Conservation (phyloP, 495 filamentous ascomycete genomes). For the Penicillium coprophilum region DNA sequence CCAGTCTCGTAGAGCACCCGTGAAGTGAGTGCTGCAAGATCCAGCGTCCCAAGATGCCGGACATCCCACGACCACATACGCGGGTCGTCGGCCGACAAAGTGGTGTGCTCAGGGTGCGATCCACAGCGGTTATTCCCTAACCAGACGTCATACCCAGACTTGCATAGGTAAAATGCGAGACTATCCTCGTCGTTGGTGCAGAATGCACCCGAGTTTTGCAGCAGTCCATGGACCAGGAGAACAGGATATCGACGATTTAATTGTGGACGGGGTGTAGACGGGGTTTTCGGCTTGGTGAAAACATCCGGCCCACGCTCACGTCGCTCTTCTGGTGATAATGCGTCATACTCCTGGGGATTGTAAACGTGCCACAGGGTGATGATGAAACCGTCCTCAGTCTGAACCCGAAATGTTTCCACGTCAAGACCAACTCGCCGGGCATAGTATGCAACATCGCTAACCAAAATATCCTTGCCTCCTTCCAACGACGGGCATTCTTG, state of each 20-base stretch:
- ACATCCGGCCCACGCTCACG: constrained; percentile 35
- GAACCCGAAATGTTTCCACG: constrained; percentile 76
- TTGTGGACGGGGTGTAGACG: constrained; percentile 2
- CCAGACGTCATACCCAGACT: constrained; percentile 95
- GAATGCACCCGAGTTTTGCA: constrained; percentile 86
- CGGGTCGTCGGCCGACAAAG: constrained; percentile 71
- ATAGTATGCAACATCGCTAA: constrained; percentile 84
- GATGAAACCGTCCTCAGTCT: constrained; percentile 94
- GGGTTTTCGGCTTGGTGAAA: constrained; percentile 28
- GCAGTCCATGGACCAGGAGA: constrained; percentile 81
- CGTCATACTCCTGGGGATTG: constrained; percentile 71
- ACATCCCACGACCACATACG: constrained; percentile 99
- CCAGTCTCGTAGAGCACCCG: constrained; percentile 80
- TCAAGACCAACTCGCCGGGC: constrained; percentile 86
- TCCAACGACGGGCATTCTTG: constrained; percentile 68
- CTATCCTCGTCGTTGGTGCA: constrained; percentile 89
- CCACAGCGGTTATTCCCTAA: constrained; percentile 94
- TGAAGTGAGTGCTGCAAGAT: constrained; percentile 84
- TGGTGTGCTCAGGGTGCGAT: constrained; percentile 70
- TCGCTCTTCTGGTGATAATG: constrained; percentile 39
- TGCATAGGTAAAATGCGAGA: constrained; percentile 88
- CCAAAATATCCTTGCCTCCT: constrained; percentile 73
- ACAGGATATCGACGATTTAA: constrained; percentile 75
- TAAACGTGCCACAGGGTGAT: constrained; percentile 88
- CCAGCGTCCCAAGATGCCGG: constrained; percentile 86